Percentiles rank a stretch among this genome's conserved stretches.
phyloP scores from a whole-genome alignment of 2,329 filamentous ascomycete species.

The Grosmannia penicillata region DNA sequence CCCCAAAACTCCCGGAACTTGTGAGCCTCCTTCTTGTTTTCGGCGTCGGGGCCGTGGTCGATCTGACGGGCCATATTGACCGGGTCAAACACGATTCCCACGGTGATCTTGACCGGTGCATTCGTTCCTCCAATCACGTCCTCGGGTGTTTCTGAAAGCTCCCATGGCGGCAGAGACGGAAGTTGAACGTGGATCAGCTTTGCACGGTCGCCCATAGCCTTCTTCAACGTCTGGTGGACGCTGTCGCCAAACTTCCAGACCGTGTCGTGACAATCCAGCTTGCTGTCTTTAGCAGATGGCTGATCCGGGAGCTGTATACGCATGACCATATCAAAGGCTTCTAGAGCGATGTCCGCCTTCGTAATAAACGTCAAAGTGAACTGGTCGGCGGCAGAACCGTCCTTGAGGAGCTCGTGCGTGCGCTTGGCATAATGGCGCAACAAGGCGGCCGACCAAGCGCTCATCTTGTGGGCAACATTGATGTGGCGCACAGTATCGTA shows the following conservation, averaged over 20 bases:
- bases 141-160: conserved; percentile 28
- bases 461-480: conserved; percentile 87
- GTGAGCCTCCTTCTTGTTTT: conserved; percentile 69
- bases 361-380: conserved; percentile 76
- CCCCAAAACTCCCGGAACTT: conserved; percentile 90
- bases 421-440: conserved; percentile 61
- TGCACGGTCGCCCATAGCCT: conserved; percentile 62
- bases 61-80: conserved; percentile 59
- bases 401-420: conserved; percentile 61
- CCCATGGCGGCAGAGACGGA: conserved; percentile 26
- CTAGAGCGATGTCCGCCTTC: conserved; percentile 36
- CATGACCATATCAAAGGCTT: conserved; percentile 38
- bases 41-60: conserved; percentile 76
- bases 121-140: conserved; percentile 10
- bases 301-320: conserved; percentile 15
- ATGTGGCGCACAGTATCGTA: conserved; percentile 62
- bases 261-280: conserved; percentile 23
- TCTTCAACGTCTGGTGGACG: conserved; percentile 49
- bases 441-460: conserved; percentile 61
- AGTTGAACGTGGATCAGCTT: conserved; percentile 48
- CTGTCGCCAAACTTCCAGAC: conserved; percentile 34
- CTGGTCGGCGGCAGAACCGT: conserved; percentile 57
- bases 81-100: conserved; percentile 61
- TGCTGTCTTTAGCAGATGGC: background rate
- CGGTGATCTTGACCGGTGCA: conserved; percentile 6